These are phyloP conservation scores for Trichophyton benhamiae DNA, from an alignment of 2,329 filamentous ascomycete species.

Conservation along the genomic window DNA sequence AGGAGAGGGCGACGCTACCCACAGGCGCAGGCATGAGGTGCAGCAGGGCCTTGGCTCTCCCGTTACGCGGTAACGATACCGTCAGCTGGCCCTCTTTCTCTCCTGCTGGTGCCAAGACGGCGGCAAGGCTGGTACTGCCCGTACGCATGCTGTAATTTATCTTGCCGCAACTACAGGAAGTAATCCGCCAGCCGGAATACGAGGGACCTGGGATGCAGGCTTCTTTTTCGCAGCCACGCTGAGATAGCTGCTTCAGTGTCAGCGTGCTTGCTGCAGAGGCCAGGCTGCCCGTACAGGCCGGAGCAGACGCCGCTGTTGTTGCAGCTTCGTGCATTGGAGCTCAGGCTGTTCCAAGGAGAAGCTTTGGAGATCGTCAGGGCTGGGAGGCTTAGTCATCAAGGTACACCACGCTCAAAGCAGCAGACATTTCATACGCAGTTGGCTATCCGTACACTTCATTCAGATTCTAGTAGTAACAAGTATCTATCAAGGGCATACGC, in stretches of 20 bases:
- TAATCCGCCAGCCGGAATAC: neutral
- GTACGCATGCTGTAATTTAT: neutral
- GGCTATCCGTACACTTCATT: too few species aligned
- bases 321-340: neutral
- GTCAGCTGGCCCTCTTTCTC: too few species aligned
- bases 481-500: too few species aligned
- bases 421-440: too few species aligned
- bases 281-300: neutral
- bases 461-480: too few species aligned
- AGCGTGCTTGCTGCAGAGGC: neutral
- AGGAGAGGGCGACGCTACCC: neutral
- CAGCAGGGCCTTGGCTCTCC: too few species aligned
- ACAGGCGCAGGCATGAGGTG: neutral
- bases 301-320: neutral
- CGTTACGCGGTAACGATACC: too few species aligned
- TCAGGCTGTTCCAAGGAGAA: neutral
- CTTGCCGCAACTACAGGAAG: too few species aligned
- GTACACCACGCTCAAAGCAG: too few species aligned
- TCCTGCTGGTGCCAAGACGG: neutral
- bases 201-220: neutral
- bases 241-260: neutral
- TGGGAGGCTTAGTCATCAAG: neutral
- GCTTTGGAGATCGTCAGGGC: neutral
- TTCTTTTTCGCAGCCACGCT: neutral
- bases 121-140: neutral